A percentile compares a stretch with the other conserved stretches of the same genome.
phyloP scores from a whole-genome alignment of 305 asterid species.

The Fraxinus angustifolia region DNA sequence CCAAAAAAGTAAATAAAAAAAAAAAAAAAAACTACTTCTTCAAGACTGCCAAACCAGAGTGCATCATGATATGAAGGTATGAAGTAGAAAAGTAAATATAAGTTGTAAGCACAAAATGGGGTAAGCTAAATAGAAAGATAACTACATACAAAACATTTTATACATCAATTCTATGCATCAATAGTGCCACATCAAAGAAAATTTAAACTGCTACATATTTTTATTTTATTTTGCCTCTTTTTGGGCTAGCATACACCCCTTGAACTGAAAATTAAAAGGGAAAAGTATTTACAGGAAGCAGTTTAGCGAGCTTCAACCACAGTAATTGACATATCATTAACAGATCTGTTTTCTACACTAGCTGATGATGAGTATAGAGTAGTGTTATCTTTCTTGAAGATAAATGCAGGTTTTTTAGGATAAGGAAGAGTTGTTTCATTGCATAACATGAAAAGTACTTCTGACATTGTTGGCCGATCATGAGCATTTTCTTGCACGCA shows the following conservation, averaged over 20 bases:
- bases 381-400: neutral
- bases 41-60: neutral
- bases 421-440: conserved; percentile 23
- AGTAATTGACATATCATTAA: conserved; percentile 17
- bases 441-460: conserved; percentile 27
- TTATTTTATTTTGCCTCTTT: neutral
- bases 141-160: neutral
- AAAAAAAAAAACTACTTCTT: neutral
- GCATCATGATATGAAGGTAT: neutral
- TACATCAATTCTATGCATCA: neutral
- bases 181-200: neutral
- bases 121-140: neutral
- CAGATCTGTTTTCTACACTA: conserved; percentile 12
- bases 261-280: neutral
- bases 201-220: neutral
- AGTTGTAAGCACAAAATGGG: neutral
- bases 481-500: conserved; percentile 31
- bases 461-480: conserved; percentile 34
- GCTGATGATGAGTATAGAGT: conserved; percentile 7
- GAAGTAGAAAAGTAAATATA: neutral
- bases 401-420: conserved; percentile 23
- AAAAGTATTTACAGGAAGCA: neutral
- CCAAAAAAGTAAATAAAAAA: neutral
- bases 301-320: conserved; percentile 19
- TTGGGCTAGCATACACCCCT: neutral